phyloP scores from a whole-genome alignment of 2,329 filamentous ascomycete genomes.

The Ophiostoma sp. region DNA sequence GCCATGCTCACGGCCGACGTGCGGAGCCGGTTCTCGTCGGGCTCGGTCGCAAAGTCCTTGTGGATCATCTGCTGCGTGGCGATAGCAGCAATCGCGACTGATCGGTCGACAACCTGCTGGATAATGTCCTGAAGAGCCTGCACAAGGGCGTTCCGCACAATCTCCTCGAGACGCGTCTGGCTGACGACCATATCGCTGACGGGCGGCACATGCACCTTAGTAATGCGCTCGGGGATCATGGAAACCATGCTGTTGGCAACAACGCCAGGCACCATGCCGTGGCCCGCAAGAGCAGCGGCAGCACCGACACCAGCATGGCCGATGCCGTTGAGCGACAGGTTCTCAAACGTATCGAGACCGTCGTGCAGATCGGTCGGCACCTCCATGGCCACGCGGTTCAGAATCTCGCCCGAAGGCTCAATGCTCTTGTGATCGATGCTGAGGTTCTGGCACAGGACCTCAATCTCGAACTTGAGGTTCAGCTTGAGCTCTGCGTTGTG shows the following conservation, averaged over 20 bases:
- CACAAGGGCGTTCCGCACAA: slow-evolving; percentile 82
- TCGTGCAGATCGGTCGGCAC: slow-evolving; percentile 65
- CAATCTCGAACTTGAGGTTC: slow-evolving; percentile 97
- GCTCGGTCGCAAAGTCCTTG: slow-evolving; percentile 94
- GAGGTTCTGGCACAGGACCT: slow-evolving; percentile 91
- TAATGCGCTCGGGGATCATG: slow-evolving; percentile 79
- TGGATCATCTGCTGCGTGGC: slow-evolving; percentile 93
- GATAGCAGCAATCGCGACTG: slow-evolving; percentile 96
- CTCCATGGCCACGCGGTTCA: slow-evolving; percentile 68
- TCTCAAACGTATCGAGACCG: slow-evolving; percentile 77
- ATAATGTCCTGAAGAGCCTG: slow-evolving; percentile 95
- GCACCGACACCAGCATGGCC: slow-evolving; percentile 66
- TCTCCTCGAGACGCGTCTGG: slow-evolving; percentile 66
- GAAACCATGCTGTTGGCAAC: slow-evolving; percentile 74
- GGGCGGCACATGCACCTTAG: slow-evolving; percentile 76
- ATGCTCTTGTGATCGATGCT: slow-evolving; percentile 90
- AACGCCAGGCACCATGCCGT: slow-evolving; percentile 72
- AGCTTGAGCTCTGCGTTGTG: slow-evolving; percentile 90
- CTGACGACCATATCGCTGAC: slow-evolving; percentile 77
- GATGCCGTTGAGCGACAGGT: slow-evolving; percentile 74
- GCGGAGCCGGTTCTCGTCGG: slow-evolving; percentile 82
- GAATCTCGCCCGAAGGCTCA: slow-evolving; percentile 81
- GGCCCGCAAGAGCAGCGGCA: slow-evolving; percentile 14
- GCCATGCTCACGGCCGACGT: slow-evolving; percentile 91
- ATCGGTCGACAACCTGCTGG: slow-evolving; percentile 93